Evolutionary conservation across 2,329 filamentous ascomycete genomes (phyloP).

Genomic region (Paraphaeosphaeria sporulosa): DNA sequence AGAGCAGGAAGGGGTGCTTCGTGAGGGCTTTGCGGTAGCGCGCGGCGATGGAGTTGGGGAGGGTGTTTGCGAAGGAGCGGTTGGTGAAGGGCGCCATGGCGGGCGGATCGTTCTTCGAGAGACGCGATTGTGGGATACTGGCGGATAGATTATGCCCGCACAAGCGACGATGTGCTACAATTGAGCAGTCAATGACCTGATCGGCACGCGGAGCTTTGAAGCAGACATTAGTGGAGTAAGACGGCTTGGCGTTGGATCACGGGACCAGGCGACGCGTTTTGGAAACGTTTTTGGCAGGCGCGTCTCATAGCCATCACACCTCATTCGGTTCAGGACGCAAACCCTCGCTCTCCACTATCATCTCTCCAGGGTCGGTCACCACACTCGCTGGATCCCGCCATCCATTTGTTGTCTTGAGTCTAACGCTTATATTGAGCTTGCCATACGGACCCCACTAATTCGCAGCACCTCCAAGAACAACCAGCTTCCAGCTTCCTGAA

Average conservation of each 20-base stretch:
- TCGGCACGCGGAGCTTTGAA: conserved; percentile 18
- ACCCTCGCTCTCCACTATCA: background rate
- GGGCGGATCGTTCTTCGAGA: background rate
- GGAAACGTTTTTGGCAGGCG: conserved; percentile 20
- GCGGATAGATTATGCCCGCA: background rate
- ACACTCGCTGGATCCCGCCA: background rate
- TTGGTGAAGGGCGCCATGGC: conserved; percentile 61
- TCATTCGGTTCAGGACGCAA: conserved; percentile 7
- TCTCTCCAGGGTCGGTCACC: background rate
- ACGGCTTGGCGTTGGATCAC: conserved; percentile 30
- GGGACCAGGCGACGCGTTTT: conserved; percentile 27
- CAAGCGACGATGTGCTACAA: background rate
- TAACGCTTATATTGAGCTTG: background rate
- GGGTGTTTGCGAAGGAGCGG: conserved; percentile 63
- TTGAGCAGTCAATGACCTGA: conserved; percentile 15
- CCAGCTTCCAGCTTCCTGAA: conserved; percentile 3
- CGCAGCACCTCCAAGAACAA: conserved; percentile 1
- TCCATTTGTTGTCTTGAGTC: background rate
- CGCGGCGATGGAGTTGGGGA: conserved; percentile 70
- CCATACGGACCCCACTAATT: conserved; percentile 5
- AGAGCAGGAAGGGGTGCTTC: conserved; percentile 86
- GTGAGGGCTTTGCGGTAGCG: conserved; percentile 78
- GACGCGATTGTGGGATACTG: too few species aligned
- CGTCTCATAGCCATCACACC: conserved; percentile 20
- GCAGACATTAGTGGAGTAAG: conserved; percentile 11